Evolutionary conservation across 1,139 yeast species (phyloP), one percentile per base, ranked within the genome.

Genomic region (Hansenula anomala): DNA sequence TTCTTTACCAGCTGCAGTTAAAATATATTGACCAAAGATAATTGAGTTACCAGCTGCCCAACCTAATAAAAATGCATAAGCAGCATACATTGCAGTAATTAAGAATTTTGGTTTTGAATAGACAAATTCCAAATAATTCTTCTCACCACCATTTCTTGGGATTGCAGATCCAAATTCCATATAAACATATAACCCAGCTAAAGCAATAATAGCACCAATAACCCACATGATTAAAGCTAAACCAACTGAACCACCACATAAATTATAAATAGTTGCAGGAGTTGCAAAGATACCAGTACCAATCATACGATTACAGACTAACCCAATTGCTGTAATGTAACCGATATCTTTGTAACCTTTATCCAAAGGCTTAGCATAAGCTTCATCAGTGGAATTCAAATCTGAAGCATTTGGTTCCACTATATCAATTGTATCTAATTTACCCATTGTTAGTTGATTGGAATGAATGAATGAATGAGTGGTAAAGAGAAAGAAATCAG

Each of bases 261-360:
- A 67, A 4, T 67, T 58, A 52, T 72, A 83, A 44, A 87, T 84
- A 16, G 87, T 78, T n/a, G 92, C 78, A 4, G 94, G 88, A 5
- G 90, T 83, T 30, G 92, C 80, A 59, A 87, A 87, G 38, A 87
- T 84, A 58, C 95, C 96, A 10, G 95, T 86, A 48, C 96, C 96
- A 49, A 87, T 71, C 80, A 85, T 85, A 59, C 95, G 71, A 59
- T 86, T 86, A 53, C 85, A 69, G 59, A 84, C 80, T 39, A 86
- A 54, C 6, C 55, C 55, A 16, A 55, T 42, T 11, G 60, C 59
- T 34, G 48, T 38, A 26, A 56, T 27, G 34, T 51, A 45, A 16
- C 61, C 61, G 19, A 56, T 16, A 29, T 52, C 51, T 38, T 55
- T 56, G 26, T 46, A 43, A 30, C 58, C 58, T 39, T 48, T 41